Conservation (phyloP, 192 early-diverging fungal species). For the Gamsiella multidivaricata region DNA sequence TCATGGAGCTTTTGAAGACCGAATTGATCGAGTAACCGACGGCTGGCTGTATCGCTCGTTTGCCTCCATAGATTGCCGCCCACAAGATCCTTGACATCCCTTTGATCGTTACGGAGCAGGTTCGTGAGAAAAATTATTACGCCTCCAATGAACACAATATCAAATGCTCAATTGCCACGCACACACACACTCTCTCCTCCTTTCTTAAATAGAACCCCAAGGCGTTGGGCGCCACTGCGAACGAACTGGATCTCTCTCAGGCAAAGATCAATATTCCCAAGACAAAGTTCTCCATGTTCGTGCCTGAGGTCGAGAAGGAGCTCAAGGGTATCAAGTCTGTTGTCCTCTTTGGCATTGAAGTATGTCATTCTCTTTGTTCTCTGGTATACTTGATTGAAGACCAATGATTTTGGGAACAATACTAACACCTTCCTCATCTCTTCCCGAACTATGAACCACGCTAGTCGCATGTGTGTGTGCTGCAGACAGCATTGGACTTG, state of each 20-base stretch:
- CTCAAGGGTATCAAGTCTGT: conserved; percentile 73
- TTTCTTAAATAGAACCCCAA: background rate
- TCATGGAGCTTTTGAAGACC: background rate
- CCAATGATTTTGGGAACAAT: too few relatives aligned
- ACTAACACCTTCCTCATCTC: background rate
- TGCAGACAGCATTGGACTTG: conserved; percentile 94
- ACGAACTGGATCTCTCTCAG: conserved; percentile 77
- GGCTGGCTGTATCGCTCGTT: background rate
- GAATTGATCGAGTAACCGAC: background rate
- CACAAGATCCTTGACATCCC: conserved; percentile 82
- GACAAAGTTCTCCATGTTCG: conserved; percentile 91
- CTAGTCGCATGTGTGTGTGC: conserved; percentile 92
- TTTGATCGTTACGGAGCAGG: conserved; percentile 92
- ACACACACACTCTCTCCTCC: too few relatives aligned
- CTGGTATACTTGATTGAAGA: background rate
- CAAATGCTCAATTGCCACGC: background rate
- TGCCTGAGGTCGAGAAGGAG: conserved; percentile 66
- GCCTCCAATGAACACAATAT: too few relatives aligned
- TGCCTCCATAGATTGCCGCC: conserved; percentile 67
- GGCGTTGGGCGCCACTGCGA: conserved; percentile 77
- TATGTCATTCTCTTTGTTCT: conserved; percentile 26
- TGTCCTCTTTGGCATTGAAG: conserved; percentile 93
- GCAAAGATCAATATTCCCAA: conserved; percentile 75
- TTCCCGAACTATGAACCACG: background rate
- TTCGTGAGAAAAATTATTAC: conserved; percentile 49